These are phyloP conservation scores for Calonectria crousiana DNA, from an alignment of 2,329 filamentous ascomycete species.

Conservation along the genomic window DNA sequence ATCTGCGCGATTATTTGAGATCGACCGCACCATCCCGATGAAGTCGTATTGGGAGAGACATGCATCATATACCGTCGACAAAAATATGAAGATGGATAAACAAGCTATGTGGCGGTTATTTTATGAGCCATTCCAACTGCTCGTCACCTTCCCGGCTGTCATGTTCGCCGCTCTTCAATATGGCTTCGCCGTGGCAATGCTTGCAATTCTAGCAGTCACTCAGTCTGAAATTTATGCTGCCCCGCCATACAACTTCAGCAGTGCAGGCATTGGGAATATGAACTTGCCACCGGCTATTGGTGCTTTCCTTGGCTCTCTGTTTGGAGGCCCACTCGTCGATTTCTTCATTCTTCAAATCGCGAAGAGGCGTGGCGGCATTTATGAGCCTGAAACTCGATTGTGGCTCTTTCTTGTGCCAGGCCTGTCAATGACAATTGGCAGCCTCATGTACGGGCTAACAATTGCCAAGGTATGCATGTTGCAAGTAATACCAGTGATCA, in stretches of 20 bases:
- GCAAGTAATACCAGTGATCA: accelerated
- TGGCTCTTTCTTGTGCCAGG: constrained; percentile 34
- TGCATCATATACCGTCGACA: constrained; percentile 16
- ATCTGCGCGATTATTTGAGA: neutral
- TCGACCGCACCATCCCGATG: constrained; percentile 16
- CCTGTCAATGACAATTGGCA: constrained; percentile 28
- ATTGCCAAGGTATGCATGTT: constrained; percentile 22
- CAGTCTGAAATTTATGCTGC: constrained; percentile 19
- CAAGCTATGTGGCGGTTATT: constrained; percentile 1
- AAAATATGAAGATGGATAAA: neutral
- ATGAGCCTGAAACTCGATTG: constrained; percentile 35
- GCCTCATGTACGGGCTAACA: constrained; percentile 36
- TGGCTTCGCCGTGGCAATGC: constrained; percentile 33
- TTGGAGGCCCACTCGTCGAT: constrained; percentile 29
- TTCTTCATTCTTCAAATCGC: constrained; percentile 32
- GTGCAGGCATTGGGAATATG: constrained; percentile 34
- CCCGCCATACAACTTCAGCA: constrained; percentile 31
- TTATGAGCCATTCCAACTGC: constrained; percentile 18
- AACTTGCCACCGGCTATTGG: constrained; percentile 36
- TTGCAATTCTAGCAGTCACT: constrained; percentile 31
- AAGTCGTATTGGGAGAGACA: constrained; percentile 18
- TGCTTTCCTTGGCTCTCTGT: constrained; percentile 17
- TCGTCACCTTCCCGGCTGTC: constrained; percentile 15
- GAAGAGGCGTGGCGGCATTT: constrained; percentile 27
- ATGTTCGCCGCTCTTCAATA: constrained; percentile 26